These are phyloP conservation scores for Beta corolliflora DNA, from an alignment of 179 eudicot species.

Conservation along the genomic window DNA sequence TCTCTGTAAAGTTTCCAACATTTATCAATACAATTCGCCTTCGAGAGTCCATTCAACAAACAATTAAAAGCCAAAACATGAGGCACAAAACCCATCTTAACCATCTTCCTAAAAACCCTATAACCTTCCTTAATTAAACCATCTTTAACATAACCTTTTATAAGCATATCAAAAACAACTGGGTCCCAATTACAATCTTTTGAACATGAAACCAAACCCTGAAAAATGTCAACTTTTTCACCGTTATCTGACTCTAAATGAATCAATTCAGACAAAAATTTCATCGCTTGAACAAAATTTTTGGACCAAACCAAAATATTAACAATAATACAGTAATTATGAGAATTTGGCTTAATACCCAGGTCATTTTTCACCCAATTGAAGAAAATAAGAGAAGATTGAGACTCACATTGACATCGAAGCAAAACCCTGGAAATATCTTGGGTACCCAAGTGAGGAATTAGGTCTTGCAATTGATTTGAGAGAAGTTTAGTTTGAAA, in stretches of 20 bases:
- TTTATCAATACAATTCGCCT: conserved; percentile 42
- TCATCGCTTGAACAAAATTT: conserved; percentile 55
- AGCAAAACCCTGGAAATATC: conserved; percentile 76
- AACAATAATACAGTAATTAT: conserved; percentile 62
- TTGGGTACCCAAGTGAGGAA: conserved; percentile 53
- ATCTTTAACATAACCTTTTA: conserved; percentile 66
- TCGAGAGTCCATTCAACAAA: conserved; percentile 70
- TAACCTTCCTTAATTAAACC: conserved; percentile 62
- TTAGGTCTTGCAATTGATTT: conserved; percentile 40
- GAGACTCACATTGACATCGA: conserved; percentile 76
- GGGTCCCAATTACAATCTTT: conserved; percentile 86
- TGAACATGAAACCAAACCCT: conserved; percentile 49
- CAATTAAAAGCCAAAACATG: conserved; percentile 59
- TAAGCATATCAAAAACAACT: conserved; percentile 77
- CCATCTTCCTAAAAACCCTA: conserved; percentile 58
- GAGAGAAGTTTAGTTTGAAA: conserved; percentile 23
- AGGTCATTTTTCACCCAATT: conserved; percentile 69
- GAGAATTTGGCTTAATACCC: conserved; percentile 43
- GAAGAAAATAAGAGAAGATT: conserved; percentile 64
- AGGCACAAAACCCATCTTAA: conserved; percentile 60
- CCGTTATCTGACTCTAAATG: conserved; percentile 26
- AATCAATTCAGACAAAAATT: conserved; percentile 56
- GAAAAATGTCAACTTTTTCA: conserved; percentile 40
- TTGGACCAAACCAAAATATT: conserved; percentile 67
- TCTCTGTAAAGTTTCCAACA: conserved; percentile 76